phyloP scores from a whole-genome alignment of 768 basidiomycete genomes.

The Pisolithus sp. region DNA sequence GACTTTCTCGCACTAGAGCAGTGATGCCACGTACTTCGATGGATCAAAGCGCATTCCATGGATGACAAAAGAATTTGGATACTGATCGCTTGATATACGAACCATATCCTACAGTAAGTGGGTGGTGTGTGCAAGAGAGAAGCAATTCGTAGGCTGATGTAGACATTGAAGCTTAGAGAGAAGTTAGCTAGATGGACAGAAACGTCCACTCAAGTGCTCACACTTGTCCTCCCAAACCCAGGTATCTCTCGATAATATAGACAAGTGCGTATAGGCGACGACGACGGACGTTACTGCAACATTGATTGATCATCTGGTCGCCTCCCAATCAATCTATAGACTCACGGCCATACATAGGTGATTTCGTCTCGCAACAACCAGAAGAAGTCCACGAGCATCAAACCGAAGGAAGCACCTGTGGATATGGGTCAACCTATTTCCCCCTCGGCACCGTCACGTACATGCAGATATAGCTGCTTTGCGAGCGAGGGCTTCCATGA shows the following conservation, averaged over 20 bases:
- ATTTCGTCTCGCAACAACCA: conserved; percentile 11
- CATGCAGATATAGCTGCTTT: conserved; percentile 10
- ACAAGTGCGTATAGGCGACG: conserved; percentile 2
- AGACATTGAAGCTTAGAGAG: conserved; percentile 14
- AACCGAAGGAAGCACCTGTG: conserved; percentile 4
- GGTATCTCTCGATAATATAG: conserved; percentile 10
- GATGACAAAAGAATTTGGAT: conserved; percentile 9
- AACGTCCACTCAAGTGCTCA: not conserved
- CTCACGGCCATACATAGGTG: conserved; percentile 18
- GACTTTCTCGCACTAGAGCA: too few species aligned
- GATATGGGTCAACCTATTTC: not conserved
- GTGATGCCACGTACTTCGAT: conserved; percentile 8
- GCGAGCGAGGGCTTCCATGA: not conserved
- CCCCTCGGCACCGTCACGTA: not conserved
- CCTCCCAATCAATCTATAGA: not conserved
- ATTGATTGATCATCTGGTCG: not conserved
- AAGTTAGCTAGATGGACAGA: not conserved
- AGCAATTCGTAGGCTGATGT: conserved; percentile 15
- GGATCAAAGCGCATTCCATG: conserved; percentile 12
- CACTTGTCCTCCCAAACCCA: conserved; percentile 14
- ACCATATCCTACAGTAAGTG: conserved; percentile 12
- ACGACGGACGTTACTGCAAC: conserved; percentile 6
- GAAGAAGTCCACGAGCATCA: conserved; percentile 13
- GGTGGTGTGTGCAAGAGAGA: conserved; percentile 3
- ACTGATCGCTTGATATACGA: conserved; percentile 6